Evolutionary conservation across 1,139 yeast genomes (phyloP).

Genomic region (Blastobotrys aristatus): DNA sequence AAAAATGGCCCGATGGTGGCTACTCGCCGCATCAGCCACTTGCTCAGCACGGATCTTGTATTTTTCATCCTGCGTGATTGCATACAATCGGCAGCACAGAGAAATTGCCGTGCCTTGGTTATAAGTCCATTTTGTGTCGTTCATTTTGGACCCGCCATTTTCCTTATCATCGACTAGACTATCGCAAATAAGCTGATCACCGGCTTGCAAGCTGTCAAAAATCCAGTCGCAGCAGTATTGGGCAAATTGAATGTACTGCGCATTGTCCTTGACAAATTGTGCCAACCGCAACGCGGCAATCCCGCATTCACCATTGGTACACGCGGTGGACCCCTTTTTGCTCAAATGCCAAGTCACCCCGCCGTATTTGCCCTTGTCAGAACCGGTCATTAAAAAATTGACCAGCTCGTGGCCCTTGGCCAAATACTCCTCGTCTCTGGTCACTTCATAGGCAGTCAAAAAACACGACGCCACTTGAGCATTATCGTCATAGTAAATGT

Average conservation of each 20-base stretch:
- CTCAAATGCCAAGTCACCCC: slow-evolving; percentile 66
- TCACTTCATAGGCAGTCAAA: slow-evolving; percentile 64
- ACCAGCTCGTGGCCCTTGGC: slow-evolving; percentile 57
- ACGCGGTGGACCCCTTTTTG: slow-evolving; percentile 56
- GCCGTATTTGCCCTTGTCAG: slow-evolving; percentile 42
- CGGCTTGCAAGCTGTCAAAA: slow-evolving; percentile 48
- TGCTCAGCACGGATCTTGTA: slow-evolving; percentile 55
- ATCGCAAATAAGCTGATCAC: slow-evolving; percentile 56
- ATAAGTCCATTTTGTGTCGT: slow-evolving; percentile 61
- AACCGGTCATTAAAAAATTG: slow-evolving; percentile 62
- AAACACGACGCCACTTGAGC: slow-evolving; percentile 70
- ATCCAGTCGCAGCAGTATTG: slow-evolving; percentile 52
- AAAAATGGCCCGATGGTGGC: slow-evolving; percentile 52
- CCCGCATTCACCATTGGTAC: slow-evolving; percentile 70
- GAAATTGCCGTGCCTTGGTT: slow-evolving; percentile 64
- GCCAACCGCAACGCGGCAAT: slow-evolving; percentile 59
- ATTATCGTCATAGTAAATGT: slow-evolving; percentile 70
- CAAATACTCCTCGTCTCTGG: slow-evolving; percentile 49
- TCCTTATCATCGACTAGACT: slow-evolving; percentile 47
- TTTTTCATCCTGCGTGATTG: slow-evolving; percentile 47
- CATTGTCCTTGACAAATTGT: slow-evolving; percentile 45
- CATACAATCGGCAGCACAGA: slow-evolving; percentile 49
- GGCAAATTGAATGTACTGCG: slow-evolving; percentile 49
- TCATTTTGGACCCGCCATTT: slow-evolving; percentile 40
- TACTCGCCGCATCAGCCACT: slow-evolving; percentile 57